phyloP scores from a whole-genome alignment of 116 monocot species.

The Trichopus zeylanicus region DNA sequence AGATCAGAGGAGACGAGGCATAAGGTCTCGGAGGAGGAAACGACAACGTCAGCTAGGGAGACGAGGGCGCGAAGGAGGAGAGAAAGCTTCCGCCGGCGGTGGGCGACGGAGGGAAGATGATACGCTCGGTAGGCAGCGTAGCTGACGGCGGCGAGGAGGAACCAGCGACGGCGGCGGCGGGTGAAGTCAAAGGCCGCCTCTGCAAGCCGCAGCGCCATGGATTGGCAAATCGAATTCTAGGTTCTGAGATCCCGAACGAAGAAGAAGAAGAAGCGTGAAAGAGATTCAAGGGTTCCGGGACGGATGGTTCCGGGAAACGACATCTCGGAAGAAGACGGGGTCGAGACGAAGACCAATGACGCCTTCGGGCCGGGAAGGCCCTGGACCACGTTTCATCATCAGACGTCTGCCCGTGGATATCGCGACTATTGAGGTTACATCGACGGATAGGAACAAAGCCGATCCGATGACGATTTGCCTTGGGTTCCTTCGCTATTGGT shows the following conservation, averaged over 20 bases:
- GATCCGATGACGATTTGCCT: too few relatives aligned
- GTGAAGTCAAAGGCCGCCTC: slow-evolving; percentile 13
- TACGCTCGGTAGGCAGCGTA: slow-evolving; percentile 65
- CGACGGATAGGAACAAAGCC: too few relatives aligned
- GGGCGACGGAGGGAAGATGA: slow-evolving; percentile 43
- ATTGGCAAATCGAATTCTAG: neutral
- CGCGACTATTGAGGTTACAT: too few relatives aligned
- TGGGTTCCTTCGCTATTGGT: too few relatives aligned
- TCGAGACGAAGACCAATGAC: too few relatives aligned
- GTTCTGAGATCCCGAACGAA: neutral
- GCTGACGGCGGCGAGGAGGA: slow-evolving; percentile 37
- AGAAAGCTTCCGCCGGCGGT: slow-evolving; percentile 20
- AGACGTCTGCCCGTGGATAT: too few relatives aligned
- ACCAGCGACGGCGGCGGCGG: slow-evolving; percentile 26
- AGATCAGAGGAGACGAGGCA: slow-evolving; percentile 52
- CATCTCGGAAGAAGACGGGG: too few relatives aligned
- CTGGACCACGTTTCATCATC: too few relatives aligned
- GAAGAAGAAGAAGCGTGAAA: neutral
- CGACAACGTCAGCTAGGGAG: slow-evolving; percentile 28
- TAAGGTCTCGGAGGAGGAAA: slow-evolving; percentile 39
- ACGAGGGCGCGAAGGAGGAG: slow-evolving; percentile 29
- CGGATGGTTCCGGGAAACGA: too few relatives aligned
- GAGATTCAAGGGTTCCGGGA: too few relatives aligned
- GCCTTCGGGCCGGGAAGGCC: too few relatives aligned
- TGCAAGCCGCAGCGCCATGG: neutral